A percentile compares a stretch with the other conserved stretches of the same genome.
Evolutionary conservation across 116 monocot species (phyloP).

Genomic region (Thalassia testudinum): DNA sequence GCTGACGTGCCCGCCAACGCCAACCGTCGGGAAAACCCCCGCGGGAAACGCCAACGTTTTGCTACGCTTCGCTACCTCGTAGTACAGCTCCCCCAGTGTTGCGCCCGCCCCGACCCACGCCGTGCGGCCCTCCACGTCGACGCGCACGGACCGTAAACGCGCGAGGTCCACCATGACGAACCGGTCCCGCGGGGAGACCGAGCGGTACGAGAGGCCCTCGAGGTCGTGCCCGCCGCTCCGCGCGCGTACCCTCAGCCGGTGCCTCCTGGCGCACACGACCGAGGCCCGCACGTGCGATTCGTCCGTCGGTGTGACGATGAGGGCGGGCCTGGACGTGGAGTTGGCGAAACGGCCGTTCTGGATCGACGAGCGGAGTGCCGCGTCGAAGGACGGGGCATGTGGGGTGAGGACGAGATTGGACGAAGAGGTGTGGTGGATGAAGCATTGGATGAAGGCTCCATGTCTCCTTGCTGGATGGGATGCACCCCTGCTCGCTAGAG

Average conservation of each 20-base stretch:
- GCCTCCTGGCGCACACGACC: conserved; percentile 8
- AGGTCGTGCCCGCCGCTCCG: conserved; percentile 42
- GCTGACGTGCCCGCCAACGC: conserved; percentile 38
- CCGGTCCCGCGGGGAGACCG: too few relatives aligned
- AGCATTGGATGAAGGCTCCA: conserved; percentile 4
- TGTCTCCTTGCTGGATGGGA: too few relatives aligned
- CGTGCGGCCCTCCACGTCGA: too few relatives aligned
- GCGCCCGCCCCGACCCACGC: conserved; percentile 29
- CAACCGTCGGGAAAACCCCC: conserved; percentile 28
- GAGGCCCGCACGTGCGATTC: conserved; percentile 12
- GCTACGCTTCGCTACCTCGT: conserved; percentile 13
- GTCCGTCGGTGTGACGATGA: conserved; percentile 12
- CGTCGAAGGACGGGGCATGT: conserved; percentile 7
- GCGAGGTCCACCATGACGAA: too few relatives aligned
- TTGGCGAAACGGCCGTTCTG: conserved; percentile 14
- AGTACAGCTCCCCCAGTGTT: conserved; percentile 38
- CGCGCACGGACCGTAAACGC: too few relatives aligned
- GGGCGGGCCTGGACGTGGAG: conserved; percentile 13
- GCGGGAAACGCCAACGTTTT: conserved; percentile 20
- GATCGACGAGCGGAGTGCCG: conserved; percentile 14
- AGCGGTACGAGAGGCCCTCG: conserved; percentile 29
- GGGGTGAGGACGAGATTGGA: conserved; percentile 6
- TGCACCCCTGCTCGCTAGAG: too few relatives aligned
- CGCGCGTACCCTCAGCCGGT: conserved; percentile 4
- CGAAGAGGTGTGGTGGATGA: conserved; percentile 2